Percentiles rank a stretch among this genome's conserved stretches.
phyloP scores from a whole-genome alignment of 2,329 filamentous ascomycete species.

The Penicillium concentricum region DNA sequence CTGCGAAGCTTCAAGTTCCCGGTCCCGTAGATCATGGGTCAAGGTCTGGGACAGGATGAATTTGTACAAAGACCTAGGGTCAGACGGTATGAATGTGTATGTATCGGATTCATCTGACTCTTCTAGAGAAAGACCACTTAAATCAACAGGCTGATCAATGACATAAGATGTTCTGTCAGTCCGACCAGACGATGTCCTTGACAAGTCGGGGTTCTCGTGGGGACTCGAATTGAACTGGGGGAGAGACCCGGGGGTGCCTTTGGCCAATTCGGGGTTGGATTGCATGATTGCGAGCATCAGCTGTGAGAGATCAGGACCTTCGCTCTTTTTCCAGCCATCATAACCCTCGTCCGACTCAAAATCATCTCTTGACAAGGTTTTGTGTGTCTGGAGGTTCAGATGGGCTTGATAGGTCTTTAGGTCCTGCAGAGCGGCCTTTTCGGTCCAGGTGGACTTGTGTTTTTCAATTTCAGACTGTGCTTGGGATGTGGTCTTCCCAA shows the following conservation, averaged over 20 bases:
- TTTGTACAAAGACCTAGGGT: slow-evolving; percentile 79
- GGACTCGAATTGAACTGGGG: slow-evolving; percentile 54
- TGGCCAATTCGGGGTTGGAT: slow-evolving; percentile 80
- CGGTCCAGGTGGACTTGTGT: slow-evolving; percentile 80
- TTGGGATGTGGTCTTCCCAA: slow-evolving; percentile 73
- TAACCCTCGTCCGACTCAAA: slow-evolving; percentile 90
- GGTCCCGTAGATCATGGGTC: slow-evolving; percentile 58
- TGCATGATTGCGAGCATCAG: slow-evolving; percentile 92
- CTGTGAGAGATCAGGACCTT: slow-evolving; percentile 80
- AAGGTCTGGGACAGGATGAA: slow-evolving; percentile 77
- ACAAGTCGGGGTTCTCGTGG: slow-evolving; percentile 46
- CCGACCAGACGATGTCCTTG: slow-evolving; percentile 47
- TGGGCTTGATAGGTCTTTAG: slow-evolving; percentile 91
- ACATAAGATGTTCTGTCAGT: slow-evolving; percentile 52
- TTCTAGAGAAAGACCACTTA: slow-evolving; percentile 61
- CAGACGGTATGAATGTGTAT: slow-evolving; percentile 87
- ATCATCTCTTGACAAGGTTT: slow-evolving; percentile 75
- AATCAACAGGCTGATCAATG: slow-evolving; percentile 64
- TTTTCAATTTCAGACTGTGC: slow-evolving; percentile 85
- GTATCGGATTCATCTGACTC: slow-evolving; percentile 51
- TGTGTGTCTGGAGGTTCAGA: slow-evolving; percentile 74
- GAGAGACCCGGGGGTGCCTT: slow-evolving; percentile 64
- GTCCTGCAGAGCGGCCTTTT: slow-evolving; percentile 84
- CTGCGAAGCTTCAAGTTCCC: slow-evolving; percentile 51
- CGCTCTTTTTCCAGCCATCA: slow-evolving; percentile 86